Evolutionary conservation across 805 yeast genomes (phyloP), one percentile per base, ranked within the genome.

Genomic region (Kockiozyma suomiensis): DNA sequence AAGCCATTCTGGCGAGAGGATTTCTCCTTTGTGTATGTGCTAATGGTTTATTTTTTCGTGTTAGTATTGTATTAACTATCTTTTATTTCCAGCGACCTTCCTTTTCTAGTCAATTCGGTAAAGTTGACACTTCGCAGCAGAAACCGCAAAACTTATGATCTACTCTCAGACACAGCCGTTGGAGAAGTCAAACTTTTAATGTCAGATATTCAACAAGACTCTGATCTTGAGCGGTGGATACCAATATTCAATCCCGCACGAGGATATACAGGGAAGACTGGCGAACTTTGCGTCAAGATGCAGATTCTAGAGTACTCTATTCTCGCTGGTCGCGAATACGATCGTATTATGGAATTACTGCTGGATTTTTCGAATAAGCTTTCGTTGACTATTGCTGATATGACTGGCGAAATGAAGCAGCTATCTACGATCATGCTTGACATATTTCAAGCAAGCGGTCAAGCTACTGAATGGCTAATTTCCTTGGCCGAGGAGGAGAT

Each of bases 1-100:
- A 79, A 79, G 56, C 92, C 96, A 0, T 89, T 89, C 70, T 92
- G 97, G 94, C 83, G 91, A 69, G 97, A 92, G 69, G 82, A 79
- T 47, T 87, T 88, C 69, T 74, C 80, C 1, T 75, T 83, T 85
- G 2, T 82, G 79, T 68, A 78, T 76, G 64, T 78, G 83, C 73
- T 76, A 83, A 57, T 85, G n/a, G n/a, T 76, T 67, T 10, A 70
- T 69, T 48, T 72, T 70, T 59, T 52, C 37, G 50, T 66, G 13
- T 42, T 58, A 26, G 42, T 64, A 15, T 63, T 64, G 55, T 53
- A 61, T 12, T 37, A 66, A 10, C 45, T 53, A 12, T 21, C 19
- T 3, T 3, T 54, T 59, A n/a, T 1, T 82, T 67, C 74, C 26
- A 91, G 90, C 1, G 79, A 80, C 1, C 82, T 84, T 3, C 80